Conservation (phyloP, 176 grass and related monocot genomes). For the Triticum timopheevii region DNA sequence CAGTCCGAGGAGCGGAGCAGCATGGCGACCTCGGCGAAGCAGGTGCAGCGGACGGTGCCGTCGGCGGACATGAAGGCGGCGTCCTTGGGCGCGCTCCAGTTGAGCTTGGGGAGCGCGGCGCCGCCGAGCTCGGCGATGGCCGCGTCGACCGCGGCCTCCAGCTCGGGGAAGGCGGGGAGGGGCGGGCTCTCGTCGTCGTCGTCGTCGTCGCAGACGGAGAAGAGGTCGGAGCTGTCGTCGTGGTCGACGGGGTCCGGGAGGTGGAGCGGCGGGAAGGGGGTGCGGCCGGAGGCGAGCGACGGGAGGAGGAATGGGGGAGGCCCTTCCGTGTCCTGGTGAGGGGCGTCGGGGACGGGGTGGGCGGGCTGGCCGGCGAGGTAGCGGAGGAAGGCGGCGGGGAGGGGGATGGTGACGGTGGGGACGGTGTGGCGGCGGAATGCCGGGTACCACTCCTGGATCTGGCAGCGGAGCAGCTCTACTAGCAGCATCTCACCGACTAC, state of each 20-base stretch:
- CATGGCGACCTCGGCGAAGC: constrained; percentile 71
- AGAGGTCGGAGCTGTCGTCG: constrained; percentile 16
- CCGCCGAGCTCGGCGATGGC: constrained; percentile 63
- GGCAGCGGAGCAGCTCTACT: constrained; percentile 54
- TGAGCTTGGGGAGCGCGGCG: constrained; percentile 70
- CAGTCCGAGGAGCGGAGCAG: constrained; percentile 80
- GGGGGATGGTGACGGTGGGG: constrained; percentile 53
- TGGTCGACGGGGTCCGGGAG: constrained; percentile 38
- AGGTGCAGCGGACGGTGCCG: constrained; percentile 52
- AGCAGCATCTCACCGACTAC: constrained; percentile 25
- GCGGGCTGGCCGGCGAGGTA: constrained; percentile 55
- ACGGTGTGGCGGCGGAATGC: constrained; percentile 58
- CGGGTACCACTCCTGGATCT: constrained; percentile 77
- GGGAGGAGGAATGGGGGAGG: constrained; percentile 62
- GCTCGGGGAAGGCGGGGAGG: constrained; percentile 60
- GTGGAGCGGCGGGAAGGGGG: constrained; percentile 39
- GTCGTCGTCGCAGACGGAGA: constrained; percentile 14
- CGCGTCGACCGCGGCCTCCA: constrained; percentile 69
- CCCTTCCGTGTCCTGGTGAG: background rate
- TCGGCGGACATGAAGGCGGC: constrained; percentile 79
- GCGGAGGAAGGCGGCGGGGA: constrained; percentile 60
- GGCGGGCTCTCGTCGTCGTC: constrained; percentile 8
- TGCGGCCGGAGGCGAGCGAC: constrained; percentile 35
- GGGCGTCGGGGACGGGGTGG: background rate
- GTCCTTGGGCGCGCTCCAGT: constrained; percentile 90